A percentile compares a stretch with the other conserved stretches of the same genome.
These are phyloP conservation scores for Microdochium paspali DNA, from an alignment of 2,329 filamentous ascomycete species.

Conservation along the genomic window DNA sequence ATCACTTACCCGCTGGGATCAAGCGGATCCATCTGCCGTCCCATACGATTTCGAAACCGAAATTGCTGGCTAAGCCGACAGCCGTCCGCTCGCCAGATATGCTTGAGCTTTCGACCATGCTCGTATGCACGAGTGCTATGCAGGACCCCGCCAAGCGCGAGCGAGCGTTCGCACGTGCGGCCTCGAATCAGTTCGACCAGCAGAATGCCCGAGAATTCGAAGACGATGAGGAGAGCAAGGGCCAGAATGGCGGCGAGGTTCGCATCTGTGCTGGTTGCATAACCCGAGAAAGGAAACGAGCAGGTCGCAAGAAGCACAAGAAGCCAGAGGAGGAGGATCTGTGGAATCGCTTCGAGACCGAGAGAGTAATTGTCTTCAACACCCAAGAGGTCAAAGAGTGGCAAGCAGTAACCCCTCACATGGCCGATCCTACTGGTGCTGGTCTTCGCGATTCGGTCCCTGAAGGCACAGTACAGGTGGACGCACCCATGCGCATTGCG, in stretches of 20 bases:
- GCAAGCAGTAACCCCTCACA: conserved; percentile 50
- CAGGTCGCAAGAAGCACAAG: conserved; percentile 85
- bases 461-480: conserved; percentile 63
- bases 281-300: conserved; percentile 80
- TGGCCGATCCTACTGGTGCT: conserved; percentile 31
- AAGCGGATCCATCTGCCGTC: conserved; percentile 78
- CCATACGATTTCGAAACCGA: conserved; percentile 90
- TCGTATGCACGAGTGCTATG: conserved; percentile 93
- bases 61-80: conserved; percentile 68
- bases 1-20: conserved; percentile 64
- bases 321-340: conserved; percentile 86
- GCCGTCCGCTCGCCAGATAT: conserved; percentile 61
- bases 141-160: conserved; percentile 56
- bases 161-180: conserved; percentile 56
- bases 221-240: conserved; percentile 57
- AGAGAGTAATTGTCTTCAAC: conserved; percentile 84
- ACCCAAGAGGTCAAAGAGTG: conserved; percentile 81
- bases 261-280: conserved; percentile 90
- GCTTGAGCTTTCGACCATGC: conserved; percentile 67
- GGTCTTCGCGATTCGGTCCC: conserved; percentile 36
- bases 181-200: conserved; percentile 28
- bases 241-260: conserved; percentile 86
- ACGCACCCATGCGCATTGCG: conserved; percentile 88
- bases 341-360: conserved; percentile 72
- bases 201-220: conserved; percentile 14